phyloP scores from a whole-genome alignment of 164 flowering plant species.

The Pachysandra terminalis region DNA sequence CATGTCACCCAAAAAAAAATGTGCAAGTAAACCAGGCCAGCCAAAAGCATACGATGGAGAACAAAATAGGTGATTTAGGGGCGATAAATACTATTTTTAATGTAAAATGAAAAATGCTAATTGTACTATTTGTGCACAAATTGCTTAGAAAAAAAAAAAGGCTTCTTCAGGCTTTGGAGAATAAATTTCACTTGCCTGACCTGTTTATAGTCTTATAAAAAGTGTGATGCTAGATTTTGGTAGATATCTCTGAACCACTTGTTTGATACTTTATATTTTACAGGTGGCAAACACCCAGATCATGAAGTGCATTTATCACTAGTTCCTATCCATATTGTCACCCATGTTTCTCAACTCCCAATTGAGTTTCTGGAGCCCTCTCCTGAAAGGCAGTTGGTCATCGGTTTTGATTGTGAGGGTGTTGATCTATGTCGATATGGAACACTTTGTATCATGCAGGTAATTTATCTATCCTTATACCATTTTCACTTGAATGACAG shows the following conservation, averaged over 20 bases:
- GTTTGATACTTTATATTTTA: not conserved
- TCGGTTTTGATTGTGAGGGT: slow-evolving; percentile 96
- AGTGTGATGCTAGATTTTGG: not conserved
- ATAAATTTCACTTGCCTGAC: not conserved
- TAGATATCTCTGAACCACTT: not conserved
- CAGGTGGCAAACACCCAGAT: slow-evolving; percentile 37
- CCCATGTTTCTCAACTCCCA: slow-evolving; percentile 76
- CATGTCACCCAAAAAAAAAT: too few species aligned
- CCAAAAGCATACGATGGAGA: not conserved
- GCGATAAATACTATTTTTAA: not conserved
- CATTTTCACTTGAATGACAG: not conserved
- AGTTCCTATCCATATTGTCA: slow-evolving; percentile 67
- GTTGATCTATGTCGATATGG: slow-evolving; percentile 87
- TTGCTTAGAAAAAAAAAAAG: too few species aligned
- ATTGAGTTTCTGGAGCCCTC: slow-evolving; percentile 72
- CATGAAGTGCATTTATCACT: slow-evolving; percentile 25
- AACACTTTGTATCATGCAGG: slow-evolving; percentile 90
- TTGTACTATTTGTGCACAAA: too few species aligned
- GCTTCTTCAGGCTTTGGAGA: not conserved
- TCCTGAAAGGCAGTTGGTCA: slow-evolving; percentile 47
- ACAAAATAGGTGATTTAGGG: not conserved
- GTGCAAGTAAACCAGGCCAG: not conserved
- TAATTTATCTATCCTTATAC: slow-evolving; percentile 9
- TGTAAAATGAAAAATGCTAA: too few species aligned
- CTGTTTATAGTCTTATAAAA: too few species aligned